Conservation (phyloP, 225 moss, liverwort and hornwort species). For the Straminergon stramineum region DNA sequence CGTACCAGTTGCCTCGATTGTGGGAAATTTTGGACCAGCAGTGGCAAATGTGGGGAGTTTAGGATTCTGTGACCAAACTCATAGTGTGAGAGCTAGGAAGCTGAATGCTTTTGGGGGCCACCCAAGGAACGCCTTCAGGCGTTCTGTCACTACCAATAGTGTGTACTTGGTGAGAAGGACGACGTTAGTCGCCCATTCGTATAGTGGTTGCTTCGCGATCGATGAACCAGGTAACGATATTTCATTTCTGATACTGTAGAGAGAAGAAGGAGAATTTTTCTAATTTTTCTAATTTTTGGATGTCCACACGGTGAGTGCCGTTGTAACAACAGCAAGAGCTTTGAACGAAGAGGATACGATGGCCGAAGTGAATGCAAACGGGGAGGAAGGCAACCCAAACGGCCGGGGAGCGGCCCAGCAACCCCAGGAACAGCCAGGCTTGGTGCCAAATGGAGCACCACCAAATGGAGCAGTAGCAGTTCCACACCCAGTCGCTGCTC, state of each 20-base stretch:
- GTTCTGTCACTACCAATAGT: neutral
- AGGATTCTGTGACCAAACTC: neutral
- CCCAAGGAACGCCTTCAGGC: neutral
- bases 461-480: neutral
- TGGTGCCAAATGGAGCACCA: neutral
- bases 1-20: neutral
- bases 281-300: neutral
- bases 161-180: neutral
- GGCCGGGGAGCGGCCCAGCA: neutral
- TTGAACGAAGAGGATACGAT: neutral
- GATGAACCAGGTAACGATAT: neutral
- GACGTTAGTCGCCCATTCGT: neutral
- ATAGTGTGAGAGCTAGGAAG: neutral
- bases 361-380: neutral
- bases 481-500: neutral
- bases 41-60: neutral
- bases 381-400: neutral
- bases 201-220: neutral
- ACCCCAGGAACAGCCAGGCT: neutral
- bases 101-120: neutral
- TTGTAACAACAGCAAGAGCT: neutral
- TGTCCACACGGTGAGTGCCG: accelerated
- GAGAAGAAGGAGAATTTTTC: neutral
- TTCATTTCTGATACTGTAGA: neutral
- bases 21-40: neutral